A percentile compares a stretch with the other conserved stretches of the same genome.
Evolutionary conservation across 208 protist genomes (phyloP).

Genomic region (Leishmania tarentolae): DNA sequence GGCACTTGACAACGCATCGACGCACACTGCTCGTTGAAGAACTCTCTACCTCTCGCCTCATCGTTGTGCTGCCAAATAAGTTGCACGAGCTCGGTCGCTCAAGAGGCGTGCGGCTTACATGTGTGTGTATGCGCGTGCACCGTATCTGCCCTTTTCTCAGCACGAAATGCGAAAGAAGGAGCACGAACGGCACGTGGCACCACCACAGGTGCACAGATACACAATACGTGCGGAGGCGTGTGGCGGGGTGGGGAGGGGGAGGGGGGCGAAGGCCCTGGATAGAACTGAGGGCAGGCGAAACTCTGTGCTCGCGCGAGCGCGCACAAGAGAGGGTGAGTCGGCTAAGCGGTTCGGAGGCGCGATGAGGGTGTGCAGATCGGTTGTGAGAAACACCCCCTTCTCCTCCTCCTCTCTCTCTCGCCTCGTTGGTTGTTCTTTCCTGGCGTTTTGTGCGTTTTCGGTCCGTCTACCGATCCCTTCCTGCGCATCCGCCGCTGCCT

Average conservation of each 20-base stretch:
- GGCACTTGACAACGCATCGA: neutral
- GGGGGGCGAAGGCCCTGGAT: neutral
- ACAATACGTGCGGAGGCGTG: no score
- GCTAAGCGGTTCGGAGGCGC: neutral
- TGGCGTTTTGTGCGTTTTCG: no score
- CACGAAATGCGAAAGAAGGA: no score
- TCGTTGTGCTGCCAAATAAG: neutral
- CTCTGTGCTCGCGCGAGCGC: neutral
- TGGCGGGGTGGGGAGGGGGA: no score
- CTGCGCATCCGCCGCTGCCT: neutral
- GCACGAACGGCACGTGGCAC: no score
- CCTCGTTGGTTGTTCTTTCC: neutral
- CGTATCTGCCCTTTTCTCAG: no score
- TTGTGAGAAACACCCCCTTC: neutral
- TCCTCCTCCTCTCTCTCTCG: neutral
- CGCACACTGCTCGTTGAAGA: neutral
- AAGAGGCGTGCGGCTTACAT: no score
- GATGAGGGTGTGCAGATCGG: neutral
- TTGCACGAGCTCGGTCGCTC: neutral
- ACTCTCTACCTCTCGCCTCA: neutral
- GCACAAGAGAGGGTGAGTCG: neutral
- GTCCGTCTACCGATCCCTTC: neutral
- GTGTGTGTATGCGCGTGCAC: no score
- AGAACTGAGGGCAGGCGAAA: neutral
- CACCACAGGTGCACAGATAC: neutral